Conservation (phyloP, 208 protist species). For the Trypanosoma scelopori region DNA sequence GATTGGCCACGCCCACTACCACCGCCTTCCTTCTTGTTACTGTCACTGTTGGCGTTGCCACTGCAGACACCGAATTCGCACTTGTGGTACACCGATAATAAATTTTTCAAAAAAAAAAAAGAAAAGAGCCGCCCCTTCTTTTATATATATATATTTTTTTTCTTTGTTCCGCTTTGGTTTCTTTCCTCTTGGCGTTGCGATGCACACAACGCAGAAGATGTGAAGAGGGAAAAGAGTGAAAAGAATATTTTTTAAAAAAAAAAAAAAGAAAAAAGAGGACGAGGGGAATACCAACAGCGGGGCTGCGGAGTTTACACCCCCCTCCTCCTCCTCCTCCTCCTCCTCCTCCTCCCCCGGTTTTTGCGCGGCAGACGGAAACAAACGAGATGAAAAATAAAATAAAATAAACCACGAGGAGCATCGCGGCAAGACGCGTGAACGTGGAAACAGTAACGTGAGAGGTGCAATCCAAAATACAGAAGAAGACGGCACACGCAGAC, state of each 20-base stretch:
- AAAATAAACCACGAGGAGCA: neutral
- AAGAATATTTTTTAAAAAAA: no score
- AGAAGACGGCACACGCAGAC: no score
- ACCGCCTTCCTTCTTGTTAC: neutral
- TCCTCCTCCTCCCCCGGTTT: no score
- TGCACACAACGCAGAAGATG: neutral
- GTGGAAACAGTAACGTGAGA: constrained; percentile 4
- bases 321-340: no score
- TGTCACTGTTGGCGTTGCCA: neutral
- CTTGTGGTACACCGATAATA: no score
- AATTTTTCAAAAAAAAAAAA: no score
- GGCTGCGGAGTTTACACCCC: no score
- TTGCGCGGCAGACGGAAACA: neutral
- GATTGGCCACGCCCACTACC: neutral
- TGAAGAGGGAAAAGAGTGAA: no score
- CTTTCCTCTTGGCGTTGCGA: neutral
- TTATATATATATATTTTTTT: no score
- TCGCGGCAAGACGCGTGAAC: neutral
- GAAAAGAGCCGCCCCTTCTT: no score
- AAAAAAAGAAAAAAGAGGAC: constrained; percentile 1
- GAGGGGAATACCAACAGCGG: no score
- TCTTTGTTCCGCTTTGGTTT: neutral
- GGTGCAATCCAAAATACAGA: no score
- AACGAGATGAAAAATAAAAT: neutral
- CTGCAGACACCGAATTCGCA: neutral